Base-by-base conservation (phyloP, 768 basidiomycete species). In the Cubamyces sp. region DNA sequence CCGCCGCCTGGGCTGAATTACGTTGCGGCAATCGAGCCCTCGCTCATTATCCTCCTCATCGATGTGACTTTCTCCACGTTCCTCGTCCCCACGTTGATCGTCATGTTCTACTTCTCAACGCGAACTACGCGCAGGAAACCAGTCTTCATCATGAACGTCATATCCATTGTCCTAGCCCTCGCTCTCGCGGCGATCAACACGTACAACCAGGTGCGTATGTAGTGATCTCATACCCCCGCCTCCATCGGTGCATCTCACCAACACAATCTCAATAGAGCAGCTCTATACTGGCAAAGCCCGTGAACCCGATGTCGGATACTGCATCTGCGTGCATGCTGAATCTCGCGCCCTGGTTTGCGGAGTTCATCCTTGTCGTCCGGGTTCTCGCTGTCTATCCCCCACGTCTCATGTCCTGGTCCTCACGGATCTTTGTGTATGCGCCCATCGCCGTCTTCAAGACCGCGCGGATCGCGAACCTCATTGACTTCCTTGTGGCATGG, bases 321-420 rank as follows among this genome's bases (percentile, higher is more conserved):
- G 41, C 47, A 0, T 62, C 42, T 40, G 61, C 61, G 4, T 45
- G n/a, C 46, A 42, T 57, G 41, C 43, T 28, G 12, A 49, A 71
- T 11, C 63, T 73, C 52, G 70, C 74, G 1, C 76, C 77, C 12
- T 50, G 76, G 0, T 66, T 78, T 43, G 71, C 77, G 23, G 78
- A 80, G 60, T 73, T 70, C 11, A 74, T 79, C 39, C 74, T 80
- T 8, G 43, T 77, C 19, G 65, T 78, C 52, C 73, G 78, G 0
- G 69, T 80, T 15, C 55, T 73, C 30, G 73, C 75, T 2, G 73
- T 80, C 9, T 79, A 73, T 56, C 77, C 78, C 0, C 64, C 68
- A 1, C 54, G 53, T 3, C 41, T 55, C 3, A 71, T 72, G 0
- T 59, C 71, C 2, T 60, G 28, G 34, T 9, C 5, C 9, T 5